A percentile compares a stretch with the other conserved stretches of the same genome.
These are phyloP conservation scores for Xylariaceae sp. DNA, from an alignment of 2,329 filamentous ascomycete genomes.

Conservation along the genomic window DNA sequence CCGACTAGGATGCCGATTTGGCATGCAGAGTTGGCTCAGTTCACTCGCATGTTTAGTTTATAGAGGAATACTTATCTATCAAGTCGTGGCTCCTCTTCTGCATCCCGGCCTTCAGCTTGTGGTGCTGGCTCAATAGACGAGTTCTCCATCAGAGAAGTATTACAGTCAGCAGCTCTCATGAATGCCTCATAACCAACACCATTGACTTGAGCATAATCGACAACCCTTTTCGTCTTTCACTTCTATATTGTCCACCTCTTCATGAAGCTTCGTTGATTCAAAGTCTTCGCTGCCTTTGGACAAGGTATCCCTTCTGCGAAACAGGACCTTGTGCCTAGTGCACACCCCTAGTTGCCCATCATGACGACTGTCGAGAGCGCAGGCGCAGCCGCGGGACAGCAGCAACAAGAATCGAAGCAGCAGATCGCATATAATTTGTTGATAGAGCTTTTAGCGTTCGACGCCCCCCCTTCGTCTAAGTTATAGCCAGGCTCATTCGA, in stretches of 20 bases:
- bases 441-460: slow-evolving; percentile 17
- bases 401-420: slow-evolving; percentile 8
- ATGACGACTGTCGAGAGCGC: slow-evolving; percentile 5
- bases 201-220: background rate
- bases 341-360: slow-evolving; percentile 2
- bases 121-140: too few species aligned
- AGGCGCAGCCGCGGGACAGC: background rate
- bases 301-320: background rate
- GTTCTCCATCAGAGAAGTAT: background rate
- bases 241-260: background rate
- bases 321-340: background rate
- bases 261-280: background rate
- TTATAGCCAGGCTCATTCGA: background rate
- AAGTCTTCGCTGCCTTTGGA: background rate
- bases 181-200: background rate
- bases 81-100: background rate
- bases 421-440: slow-evolving; percentile 14
- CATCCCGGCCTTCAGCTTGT: too few species aligned
- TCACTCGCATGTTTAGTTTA: background rate
- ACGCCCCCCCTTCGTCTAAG: background rate
- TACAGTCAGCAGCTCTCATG: background rate
- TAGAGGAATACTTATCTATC: background rate
- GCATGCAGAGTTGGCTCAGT: background rate
- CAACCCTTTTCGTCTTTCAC: background rate
- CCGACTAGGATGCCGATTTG: background rate